Base-by-base conservation (phyloP, 768 basidiomycete genomes). In the Arthromyces matolae region DNA sequence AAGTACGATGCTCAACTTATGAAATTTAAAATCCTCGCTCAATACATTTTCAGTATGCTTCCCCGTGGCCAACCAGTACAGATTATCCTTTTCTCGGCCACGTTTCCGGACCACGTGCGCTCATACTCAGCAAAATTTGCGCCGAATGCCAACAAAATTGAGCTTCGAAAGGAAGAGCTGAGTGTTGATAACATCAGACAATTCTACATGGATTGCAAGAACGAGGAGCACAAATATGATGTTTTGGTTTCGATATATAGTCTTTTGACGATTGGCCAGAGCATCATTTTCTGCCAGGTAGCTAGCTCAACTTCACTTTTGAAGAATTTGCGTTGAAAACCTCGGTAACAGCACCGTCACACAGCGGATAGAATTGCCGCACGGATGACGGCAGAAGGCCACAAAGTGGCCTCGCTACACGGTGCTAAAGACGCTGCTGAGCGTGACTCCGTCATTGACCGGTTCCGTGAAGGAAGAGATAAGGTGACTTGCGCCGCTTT, bases 281-380 rank as follows among this genome's bases (percentile, higher is more conserved):
- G 91, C 65, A 99, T 99, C 65, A 98, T 99, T 57, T 99, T 99
- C 71, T 94, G 93, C 67, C 85, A 90, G 68, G 93, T 91, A 35
- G 43, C 81, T 69, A 47, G 23, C 2, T 14, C 23, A 13, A 29
- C 45, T 12, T 48, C 27, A 13, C 20, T 46, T 14, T 20, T n/a
- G n/a, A n/a, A n/a, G n/a, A n/a, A n/a, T n/a, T n/a, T n/a, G n/a
- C n/a, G n/a, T n/a, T n/a, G n/a, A n/a, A n/a, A 31, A 27, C 23
- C 42, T 8, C 13, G 22, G 12, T 34, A 25, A 22, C 64, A 93
- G 90, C 83, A 87, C 63, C 88, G 92, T 52, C 85, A 87, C 61
- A 93, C 92, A 0, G 94, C 96, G 14, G 96, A 99, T 68, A 78
- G 83, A 49, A 94, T 99, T 51, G 86, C 93, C 2, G 75, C 81